A percentile compares a stretch with the other conserved stretches of the same genome.
phyloP scores from a whole-genome alignment of 768 basidiomycete genomes.

The Tylopilus cervinicoccineus region DNA sequence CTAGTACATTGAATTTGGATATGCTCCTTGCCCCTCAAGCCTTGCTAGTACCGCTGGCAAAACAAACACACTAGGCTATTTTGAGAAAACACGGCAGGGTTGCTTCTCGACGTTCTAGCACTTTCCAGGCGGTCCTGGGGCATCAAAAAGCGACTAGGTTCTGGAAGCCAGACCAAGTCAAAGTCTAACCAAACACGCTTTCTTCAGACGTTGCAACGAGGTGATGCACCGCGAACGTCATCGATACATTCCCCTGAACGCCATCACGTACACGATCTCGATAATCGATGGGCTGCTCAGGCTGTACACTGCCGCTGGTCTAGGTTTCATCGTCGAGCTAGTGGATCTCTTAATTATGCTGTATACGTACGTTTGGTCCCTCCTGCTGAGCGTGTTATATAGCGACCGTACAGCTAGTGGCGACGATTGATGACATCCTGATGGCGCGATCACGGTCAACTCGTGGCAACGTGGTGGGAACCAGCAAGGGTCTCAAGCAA shows the following conservation, averaged over 20 bases:
- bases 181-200: slow-evolving; percentile 49
- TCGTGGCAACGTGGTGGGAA: slow-evolving; percentile 9
- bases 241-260: slow-evolving; percentile 53
- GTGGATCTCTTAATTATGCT: slow-evolving; percentile 53
- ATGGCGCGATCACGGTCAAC: slow-evolving; percentile 4
- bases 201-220: slow-evolving; percentile 50
- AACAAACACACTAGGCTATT: slow-evolving; percentile 49
- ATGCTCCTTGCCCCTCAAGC: slow-evolving; percentile 41
- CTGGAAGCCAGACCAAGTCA: slow-evolving; percentile 41
- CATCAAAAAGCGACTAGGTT: slow-evolving; percentile 40
- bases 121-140: slow-evolving; percentile 52
- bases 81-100: slow-evolving; percentile 51
- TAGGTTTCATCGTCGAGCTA: slow-evolving; percentile 60
- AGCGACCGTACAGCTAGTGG: slow-evolving; percentile 10
- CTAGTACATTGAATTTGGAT: slow-evolving; percentile 37
- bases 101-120: slow-evolving; percentile 59
- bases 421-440: slow-evolving; percentile 5
- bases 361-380: slow-evolving; percentile 45
- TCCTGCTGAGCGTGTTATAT: slow-evolving; percentile 1
- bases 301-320: slow-evolving; percentile 53
- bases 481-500: slow-evolving; percentile 1
- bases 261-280: slow-evolving; percentile 47
- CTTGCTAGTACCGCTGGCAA: slow-evolving; percentile 49
- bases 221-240: slow-evolving; percentile 45
- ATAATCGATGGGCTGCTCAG: slow-evolving; percentile 56